Evolutionary conservation across 352 stramenopile species (phyloP).

Genomic region (Phytopythium kandeliae): DNA sequence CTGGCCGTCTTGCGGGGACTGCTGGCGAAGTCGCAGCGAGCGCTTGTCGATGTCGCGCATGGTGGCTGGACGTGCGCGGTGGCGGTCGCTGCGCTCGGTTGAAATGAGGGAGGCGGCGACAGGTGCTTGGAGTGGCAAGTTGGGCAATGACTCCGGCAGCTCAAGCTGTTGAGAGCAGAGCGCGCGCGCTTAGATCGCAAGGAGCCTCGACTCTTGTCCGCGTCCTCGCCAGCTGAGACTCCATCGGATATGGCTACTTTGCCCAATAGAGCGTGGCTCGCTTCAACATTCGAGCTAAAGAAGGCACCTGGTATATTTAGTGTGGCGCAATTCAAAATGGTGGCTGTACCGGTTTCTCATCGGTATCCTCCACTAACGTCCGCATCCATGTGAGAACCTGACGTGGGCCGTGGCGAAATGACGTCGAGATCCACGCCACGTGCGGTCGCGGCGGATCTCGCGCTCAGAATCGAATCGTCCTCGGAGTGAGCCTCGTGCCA

Average conservation of each 20-base stretch:
- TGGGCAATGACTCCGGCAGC: no score
- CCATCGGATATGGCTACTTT: no score
- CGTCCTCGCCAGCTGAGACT: neutral
- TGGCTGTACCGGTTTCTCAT: no score
- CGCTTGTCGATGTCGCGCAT: neutral
- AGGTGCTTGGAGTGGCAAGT: no score
- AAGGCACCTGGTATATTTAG: no score
- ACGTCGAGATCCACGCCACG: neutral
- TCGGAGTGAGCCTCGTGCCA: neutral
- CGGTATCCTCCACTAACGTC: neutral
- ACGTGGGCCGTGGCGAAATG: constrained; percentile 1
- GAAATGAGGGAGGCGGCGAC: no score
- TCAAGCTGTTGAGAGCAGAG: no score
- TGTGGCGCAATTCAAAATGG: no score
- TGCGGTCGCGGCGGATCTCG: neutral
- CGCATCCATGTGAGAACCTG: neutral
- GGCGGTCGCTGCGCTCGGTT: neutral
- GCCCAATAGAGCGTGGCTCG: no score
- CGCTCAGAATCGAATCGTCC: constrained; percentile 4
- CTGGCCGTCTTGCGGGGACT: neutral
- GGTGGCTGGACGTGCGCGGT: neutral
- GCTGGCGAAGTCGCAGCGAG: neutral
- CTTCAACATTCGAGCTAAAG: no score
- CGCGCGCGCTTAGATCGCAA: no score
- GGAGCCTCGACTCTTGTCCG: neutral